Evolutionary conservation across 176 grass and related monocot genomes (phyloP).

Genomic region (Pharus latifolius): DNA sequence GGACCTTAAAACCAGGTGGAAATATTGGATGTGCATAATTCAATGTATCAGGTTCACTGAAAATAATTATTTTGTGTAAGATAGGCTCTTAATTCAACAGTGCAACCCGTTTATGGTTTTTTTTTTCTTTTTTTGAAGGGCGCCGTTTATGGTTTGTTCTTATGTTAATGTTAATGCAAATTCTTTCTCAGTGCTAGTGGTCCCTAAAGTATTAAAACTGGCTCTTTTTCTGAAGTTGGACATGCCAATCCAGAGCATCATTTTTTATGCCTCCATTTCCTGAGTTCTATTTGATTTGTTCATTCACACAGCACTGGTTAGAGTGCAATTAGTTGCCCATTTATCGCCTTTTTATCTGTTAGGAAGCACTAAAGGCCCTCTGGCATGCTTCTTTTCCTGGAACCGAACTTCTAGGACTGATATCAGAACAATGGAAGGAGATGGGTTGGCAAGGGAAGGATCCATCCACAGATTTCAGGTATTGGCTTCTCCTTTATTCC

Average conservation of each 20-base stretch:
- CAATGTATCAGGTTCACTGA: not conserved
- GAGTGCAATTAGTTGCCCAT: constrained; percentile 1
- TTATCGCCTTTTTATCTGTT: constrained; percentile 21
- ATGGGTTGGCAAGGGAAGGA: constrained; percentile 91
- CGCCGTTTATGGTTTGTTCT: not conserved
- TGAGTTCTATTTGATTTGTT: not conserved
- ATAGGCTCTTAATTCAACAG: not conserved
- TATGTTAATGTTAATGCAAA: not conserved
- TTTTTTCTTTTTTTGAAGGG: too few species aligned
- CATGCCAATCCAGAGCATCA: not conserved
- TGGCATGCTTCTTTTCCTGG: constrained; percentile 65
- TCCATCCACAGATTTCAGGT: constrained; percentile 85
- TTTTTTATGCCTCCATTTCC: not conserved
- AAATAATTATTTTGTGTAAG: not conserved
- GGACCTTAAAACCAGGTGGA: not conserved
- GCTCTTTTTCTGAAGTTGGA: not conserved
- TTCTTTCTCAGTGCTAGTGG: not conserved
- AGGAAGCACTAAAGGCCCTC: constrained; percentile 61
- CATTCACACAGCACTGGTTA: not conserved
- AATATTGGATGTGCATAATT: not conserved
- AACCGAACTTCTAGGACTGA: constrained; percentile 46
- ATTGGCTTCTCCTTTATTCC: not conserved
- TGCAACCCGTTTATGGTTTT: not conserved
- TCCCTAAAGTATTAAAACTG: not conserved
- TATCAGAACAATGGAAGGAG: constrained; percentile 85